phyloP scores from a whole-genome alignment of 306 rosid genomes.

The Quillaja saponaria region DNA sequence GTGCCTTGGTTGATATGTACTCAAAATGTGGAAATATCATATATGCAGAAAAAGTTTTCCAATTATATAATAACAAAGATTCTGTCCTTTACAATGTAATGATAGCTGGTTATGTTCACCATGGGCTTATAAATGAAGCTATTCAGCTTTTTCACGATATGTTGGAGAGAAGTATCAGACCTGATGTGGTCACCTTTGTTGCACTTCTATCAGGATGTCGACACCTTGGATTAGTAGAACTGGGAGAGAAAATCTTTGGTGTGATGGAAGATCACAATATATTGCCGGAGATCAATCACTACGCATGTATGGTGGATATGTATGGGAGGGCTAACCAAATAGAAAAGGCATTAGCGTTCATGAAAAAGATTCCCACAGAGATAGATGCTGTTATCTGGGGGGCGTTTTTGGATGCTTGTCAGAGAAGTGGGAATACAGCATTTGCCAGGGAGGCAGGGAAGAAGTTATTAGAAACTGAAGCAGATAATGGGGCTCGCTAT shows the following conservation, averaged over 20 bases:
- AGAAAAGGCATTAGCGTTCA: constrained; percentile 57
- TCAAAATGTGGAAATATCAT: constrained; percentile 70
- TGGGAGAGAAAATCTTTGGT: constrained; percentile 59
- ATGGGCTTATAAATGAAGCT: constrained; percentile 61
- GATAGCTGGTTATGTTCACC: constrained; percentile 79
- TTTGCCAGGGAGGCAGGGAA: constrained; percentile 61
- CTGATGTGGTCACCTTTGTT: constrained; percentile 67
- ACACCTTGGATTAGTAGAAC: constrained; percentile 57
- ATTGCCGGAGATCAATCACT: constrained; percentile 62
- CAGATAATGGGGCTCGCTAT: constrained; percentile 56
- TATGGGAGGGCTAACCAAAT: constrained; percentile 71
- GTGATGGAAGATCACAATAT: constrained; percentile 62
- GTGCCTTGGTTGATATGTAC: constrained; percentile 79
- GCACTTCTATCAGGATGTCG: constrained; percentile 80
- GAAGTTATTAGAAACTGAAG: constrained; percentile 43
- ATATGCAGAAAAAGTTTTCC: constrained; percentile 55
- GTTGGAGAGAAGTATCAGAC: constrained; percentile 48
- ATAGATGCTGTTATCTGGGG: constrained; percentile 66
- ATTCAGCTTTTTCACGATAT: constrained; percentile 60
- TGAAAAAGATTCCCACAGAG: constrained; percentile 53
- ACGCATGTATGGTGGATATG: constrained; percentile 83
- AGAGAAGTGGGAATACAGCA: constrained; percentile 47
- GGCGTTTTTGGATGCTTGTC: constrained; percentile 71
- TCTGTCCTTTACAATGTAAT: constrained; percentile 61
- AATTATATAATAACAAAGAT: constrained; percentile 45